Conservation (phyloP, 805 yeast species). For the Teunomyces kruisii region DNA sequence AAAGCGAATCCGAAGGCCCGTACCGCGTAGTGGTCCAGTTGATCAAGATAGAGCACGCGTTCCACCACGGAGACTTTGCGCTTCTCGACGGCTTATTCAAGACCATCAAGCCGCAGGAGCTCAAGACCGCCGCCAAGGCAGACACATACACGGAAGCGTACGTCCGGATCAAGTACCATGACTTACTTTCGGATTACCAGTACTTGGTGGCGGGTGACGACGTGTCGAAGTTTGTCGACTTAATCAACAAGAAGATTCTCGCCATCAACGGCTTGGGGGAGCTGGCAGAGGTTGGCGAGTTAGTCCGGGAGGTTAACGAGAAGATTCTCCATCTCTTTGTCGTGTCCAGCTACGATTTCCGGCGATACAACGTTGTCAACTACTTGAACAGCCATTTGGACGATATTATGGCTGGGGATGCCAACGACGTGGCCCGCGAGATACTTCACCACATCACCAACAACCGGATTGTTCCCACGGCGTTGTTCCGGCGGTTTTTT, state of each 20-base stretch:
- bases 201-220: conserved; percentile 16
- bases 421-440: neutral
- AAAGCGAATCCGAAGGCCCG: neutral
- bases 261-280: conserved; percentile 15
- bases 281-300: neutral
- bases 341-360: conserved; percentile 34
- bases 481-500: conserved; percentile 13
- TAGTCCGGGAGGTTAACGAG: conserved; percentile 14
- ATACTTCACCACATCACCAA: conserved; percentile 10
- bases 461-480: conserved; percentile 15
- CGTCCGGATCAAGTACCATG: conserved; percentile 29
- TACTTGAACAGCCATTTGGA: conserved; percentile 12
- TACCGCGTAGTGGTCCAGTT: conserved; percentile 2
- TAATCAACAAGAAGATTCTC: conserved; percentile 29
- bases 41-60: neutral
- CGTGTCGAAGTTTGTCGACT: conserved; percentile 18
- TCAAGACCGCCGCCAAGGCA: neutral
- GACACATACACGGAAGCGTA: conserved; percentile 5
- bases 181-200: conserved; percentile 33
- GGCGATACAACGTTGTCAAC: conserved; percentile 24
- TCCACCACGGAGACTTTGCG: neutral
- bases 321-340: conserved; percentile 32
- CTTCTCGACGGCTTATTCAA: neutral
- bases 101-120: neutral
- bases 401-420: too few species aligned